These are phyloP conservation scores for Vaccinium corymbosum DNA, from an alignment of 148 eudicot genomes.

Conservation along the genomic window DNA sequence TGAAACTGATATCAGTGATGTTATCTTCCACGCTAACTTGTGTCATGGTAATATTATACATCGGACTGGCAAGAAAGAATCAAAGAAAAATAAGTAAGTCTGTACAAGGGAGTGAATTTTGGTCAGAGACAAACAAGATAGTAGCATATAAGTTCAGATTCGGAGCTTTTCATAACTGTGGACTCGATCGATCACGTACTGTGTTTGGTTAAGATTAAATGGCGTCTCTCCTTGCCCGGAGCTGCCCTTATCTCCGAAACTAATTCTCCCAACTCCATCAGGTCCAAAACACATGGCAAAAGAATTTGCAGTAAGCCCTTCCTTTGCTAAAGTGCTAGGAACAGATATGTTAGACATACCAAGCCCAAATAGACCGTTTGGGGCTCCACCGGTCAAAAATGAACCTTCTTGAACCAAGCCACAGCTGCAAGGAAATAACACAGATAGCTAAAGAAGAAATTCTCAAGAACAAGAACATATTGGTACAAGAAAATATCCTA, in stretches of 20 bases:
- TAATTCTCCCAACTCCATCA: slow-evolving; percentile 74
- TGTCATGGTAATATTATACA: slow-evolving; percentile 59
- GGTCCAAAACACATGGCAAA: slow-evolving; percentile 88
- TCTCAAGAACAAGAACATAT: neutral
- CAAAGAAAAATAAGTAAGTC: neutral
- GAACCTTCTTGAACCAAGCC: slow-evolving; percentile 72
- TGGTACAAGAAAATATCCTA: neutral
- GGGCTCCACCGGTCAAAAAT: slow-evolving; percentile 74
- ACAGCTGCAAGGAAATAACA: slow-evolving; percentile 52
- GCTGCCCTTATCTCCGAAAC: slow-evolving; percentile 83
- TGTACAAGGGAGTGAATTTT: neutral
- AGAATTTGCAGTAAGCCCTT: slow-evolving; percentile 66
- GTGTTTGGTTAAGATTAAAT: slow-evolving; percentile 31
- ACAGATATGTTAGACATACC: slow-evolving; percentile 65
- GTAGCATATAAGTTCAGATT: neutral
- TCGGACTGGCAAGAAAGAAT: slow-evolving; percentile 46
- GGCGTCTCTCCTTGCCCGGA: slow-evolving; percentile 68
- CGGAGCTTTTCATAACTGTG: neutral
- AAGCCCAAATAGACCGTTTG: slow-evolving; percentile 88
- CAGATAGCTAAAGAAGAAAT: neutral
- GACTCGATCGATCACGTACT: slow-evolving; percentile 38
- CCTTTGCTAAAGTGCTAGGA: slow-evolving; percentile 71
- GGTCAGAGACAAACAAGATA: neutral
- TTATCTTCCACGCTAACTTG: slow-evolving; percentile 48
- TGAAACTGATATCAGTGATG: slow-evolving; percentile 31